Evolutionary conservation across 352 stramenopile genomes (phyloP), one percentile per base, ranked within the genome.

Genomic region (Globisporangium polare): DNA sequence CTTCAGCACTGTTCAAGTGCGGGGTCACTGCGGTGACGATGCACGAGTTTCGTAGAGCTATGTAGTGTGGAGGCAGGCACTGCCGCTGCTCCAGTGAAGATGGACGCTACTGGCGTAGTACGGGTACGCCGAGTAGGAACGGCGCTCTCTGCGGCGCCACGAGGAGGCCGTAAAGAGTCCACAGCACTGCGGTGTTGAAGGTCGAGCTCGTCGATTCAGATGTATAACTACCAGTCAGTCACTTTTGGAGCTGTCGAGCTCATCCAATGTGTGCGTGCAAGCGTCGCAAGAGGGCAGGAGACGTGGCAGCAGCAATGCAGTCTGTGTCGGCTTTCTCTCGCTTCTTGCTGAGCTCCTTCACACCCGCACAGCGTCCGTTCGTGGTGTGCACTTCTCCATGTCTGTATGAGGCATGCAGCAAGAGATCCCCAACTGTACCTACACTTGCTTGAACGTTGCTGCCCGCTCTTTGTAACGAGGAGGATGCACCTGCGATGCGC

Each of bases 401-500:
- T 27, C 35, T 35, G 33, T 41, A 8, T 24, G 17, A 4, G 9
- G 1, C 17, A 54, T 54, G 29, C 49, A 26, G 3, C 10, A 17
- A 20, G 9, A 35, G 17, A 41, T 7, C 8, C 7, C 5, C 49
- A 41, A 54, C 49, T 54, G 49, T 54, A 54, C 49, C 27, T 54
- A 39, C 17, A 41, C 49, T 54, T 54, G 26, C 27, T 54, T 54
- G 49, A 54, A 54, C 17, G 24, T 51, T 54, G 26, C 26, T 54
- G 49, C 27, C 27, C 26, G 27, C 12, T 54, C 49, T 54, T 54
- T 54, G 49, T 54, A 39, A 26, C 49, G 7, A 15, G 0, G 47
- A 54, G 26, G 27, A 37, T 54, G 49, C 27, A 37, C 26, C 26
- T 37, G 47, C 24, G 26, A 29, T 39, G 17, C 47, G 41, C 41